Base-by-base conservation (phyloP, 2,329 filamentous ascomycete species). In the Claviceps cyperi region DNA sequence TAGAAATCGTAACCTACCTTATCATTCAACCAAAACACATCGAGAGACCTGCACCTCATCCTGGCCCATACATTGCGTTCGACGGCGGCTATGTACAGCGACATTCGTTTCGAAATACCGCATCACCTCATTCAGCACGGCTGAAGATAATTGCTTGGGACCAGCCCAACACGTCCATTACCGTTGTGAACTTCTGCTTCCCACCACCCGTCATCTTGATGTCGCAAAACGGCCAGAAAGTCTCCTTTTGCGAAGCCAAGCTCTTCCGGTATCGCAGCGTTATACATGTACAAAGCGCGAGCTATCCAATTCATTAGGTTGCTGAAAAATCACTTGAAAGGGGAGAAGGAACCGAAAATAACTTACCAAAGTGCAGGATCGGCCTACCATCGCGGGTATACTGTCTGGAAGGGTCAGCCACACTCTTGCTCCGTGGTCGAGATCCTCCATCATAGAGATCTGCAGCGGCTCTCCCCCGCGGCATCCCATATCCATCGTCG, bases 181-280 rank as follows among this genome's bases (percentile, higher is more conserved):
- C 76, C 74, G 22, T 83, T 82, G 44, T 90, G 86, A 40, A 96
- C 80, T 66, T 96, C 91, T 13, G 94, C 94, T 70, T 98, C 92
- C 92, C 94, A 98, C 92, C 92, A 98, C 19, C 92, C 92, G 62
- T 98, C 92, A 64, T 98, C 92, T 68, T 98, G 92, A 60, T 94
- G 80, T 53, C 90, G 78, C 45, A 96, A 72, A 14, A 98, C 82
- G 2, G 91, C 88, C 14, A 98, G 74, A 52, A 91, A 81, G 62
- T 98, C 94, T 46, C 90, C 90, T 70, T 98, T 98, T 45, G 76
- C 75, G 66, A 98, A 98, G 14, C 85, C 84, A 19, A 98, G 72
- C 67, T 98, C 94, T 64, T 97, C 92, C 0, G 91, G 88, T 52
- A 98, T 98, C 21, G 89, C 91, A 2, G 92, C 89, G 61, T 85